Evolutionary conservation across 2,329 filamentous ascomycete species (phyloP), one percentile per base, ranked within the genome.

Genomic region (Trichoderma polysporum): DNA sequence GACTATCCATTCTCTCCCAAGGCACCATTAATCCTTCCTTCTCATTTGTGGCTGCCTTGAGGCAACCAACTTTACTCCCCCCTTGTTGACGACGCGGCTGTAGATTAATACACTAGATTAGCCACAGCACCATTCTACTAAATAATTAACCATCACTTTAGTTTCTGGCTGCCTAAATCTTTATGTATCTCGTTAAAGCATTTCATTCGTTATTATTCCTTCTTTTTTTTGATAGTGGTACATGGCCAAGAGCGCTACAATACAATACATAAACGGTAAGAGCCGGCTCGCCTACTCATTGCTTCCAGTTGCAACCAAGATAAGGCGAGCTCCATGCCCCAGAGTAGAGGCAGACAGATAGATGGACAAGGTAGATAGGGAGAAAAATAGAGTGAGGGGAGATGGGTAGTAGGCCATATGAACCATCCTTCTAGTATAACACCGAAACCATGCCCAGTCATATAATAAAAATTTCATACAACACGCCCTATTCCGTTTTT

Each of bases 391-490:
- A 73, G 74, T 78, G 76, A 70, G 76, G 75, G 78, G 76, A 78
- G 61, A 60, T 66, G 56, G 75, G 62, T 75, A 70, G 68, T 71
- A 73, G 72, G 72, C 72, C 69, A 72, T 73, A 71, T 73, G 70
- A 72, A 70, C 72, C 73, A 70, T 73, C 72, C 73, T 65, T 72
- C 61, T 68, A 65, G 59, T 66, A 68, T 73, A 83, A 84, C 81
- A 84, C 82, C 83, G 72, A 80, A 80, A 76, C 82, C 81, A 83
- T 82, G 79, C 80, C 75, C 70, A 68, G 39, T 63, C 65, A 56
- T 35, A 45, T 41, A 64, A 47, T 47, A 47, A 9, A 19, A 54
- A 70, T 64, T 72, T 74, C 74, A 69, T 74, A 76, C 74, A 77
- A 71, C 69, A 69, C 69, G 67, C 66, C 73, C 59, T 47, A 37